Conservation (phyloP, 805 yeast genomes). For the Lipomyces yamadae region DNA sequence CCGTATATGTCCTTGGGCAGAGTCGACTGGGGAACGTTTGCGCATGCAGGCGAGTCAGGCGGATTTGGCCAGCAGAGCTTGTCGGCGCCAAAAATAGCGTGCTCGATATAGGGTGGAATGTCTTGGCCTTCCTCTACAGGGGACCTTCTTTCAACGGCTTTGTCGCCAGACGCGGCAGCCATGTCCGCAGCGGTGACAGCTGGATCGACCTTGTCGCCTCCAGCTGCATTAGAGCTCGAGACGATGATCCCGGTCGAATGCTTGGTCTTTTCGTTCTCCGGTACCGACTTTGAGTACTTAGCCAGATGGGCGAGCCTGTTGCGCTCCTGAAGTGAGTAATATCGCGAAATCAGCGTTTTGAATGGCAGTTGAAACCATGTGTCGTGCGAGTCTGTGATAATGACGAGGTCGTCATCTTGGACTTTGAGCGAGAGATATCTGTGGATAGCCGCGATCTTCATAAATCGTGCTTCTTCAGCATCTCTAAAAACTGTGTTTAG, state of each 20-base stretch:
- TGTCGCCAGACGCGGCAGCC: conserved; percentile 4
- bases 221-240: conserved; percentile 16
- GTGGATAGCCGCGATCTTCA: conserved; percentile 38
- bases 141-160: conserved; percentile 1
- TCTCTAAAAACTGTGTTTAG: conserved; percentile 29
- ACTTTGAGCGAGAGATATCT: conserved; percentile 29
- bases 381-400: conserved; percentile 36
- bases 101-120: conserved; percentile 23
- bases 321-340: conserved; percentile 27
- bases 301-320: conserved; percentile 27
- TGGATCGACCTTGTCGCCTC: conserved; percentile 11
- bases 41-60: conserved; percentile 28
- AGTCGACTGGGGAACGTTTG: conserved; percentile 29
- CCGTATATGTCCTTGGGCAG: conserved; percentile 30
- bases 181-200: conserved; percentile 12
- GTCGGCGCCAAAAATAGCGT: conserved; percentile 34
- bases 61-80: conserved; percentile 38
- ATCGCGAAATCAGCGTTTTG: conserved; percentile 26
- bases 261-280: neutral
- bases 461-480: conserved; percentile 37
- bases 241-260: conserved; percentile 10
- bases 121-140: neutral
- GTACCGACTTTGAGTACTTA: conserved; percentile 8
- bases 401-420: conserved; percentile 35
- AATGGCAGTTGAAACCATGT: conserved; percentile 38